phyloP scores from a whole-genome alignment of 139 green algal genomes.

The Picochlorum sp. region DNA sequence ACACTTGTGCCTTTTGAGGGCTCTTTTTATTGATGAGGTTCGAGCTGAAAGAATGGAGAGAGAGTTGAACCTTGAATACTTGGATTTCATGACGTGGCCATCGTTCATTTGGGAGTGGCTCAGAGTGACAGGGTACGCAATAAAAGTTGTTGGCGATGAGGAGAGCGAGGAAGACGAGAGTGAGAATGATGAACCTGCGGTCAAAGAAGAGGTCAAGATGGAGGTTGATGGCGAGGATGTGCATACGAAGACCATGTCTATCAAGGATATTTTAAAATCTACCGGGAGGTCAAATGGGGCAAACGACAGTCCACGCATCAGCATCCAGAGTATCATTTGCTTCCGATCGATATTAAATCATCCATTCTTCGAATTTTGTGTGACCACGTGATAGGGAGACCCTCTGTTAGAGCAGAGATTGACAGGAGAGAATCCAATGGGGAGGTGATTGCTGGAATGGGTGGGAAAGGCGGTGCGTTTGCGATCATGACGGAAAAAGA shows the following conservation, averaged over 20 bases:
- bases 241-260: neutral
- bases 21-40: constrained; percentile 41
- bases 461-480: constrained; percentile 43
- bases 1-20: constrained; percentile 43
- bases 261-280: neutral
- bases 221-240: neutral
- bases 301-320: neutral
- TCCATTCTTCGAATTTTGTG: constrained; percentile 41
- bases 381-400: constrained; percentile 47
- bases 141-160: constrained; percentile 12
- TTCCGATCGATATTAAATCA: constrained; percentile 33
- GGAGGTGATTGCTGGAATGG: constrained; percentile 38
- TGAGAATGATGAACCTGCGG: neutral
- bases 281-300: neutral
- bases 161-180: constrained; percentile 13
- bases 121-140: constrained; percentile 10
- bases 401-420: constrained; percentile 50
- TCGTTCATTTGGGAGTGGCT: constrained; percentile 66
- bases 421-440: constrained; percentile 46
- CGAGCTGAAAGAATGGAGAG: constrained; percentile 24
- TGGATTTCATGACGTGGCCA: constrained; percentile 65
- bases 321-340: constrained; percentile 38
- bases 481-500: constrained; percentile 40
- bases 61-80: constrained; percentile 34
- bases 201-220: neutral